A percentile compares a stretch with the other conserved stretches of the same genome.
Conservation (phyloP, 768 basidiomycete genomes). For the Arthromyces matolae region DNA sequence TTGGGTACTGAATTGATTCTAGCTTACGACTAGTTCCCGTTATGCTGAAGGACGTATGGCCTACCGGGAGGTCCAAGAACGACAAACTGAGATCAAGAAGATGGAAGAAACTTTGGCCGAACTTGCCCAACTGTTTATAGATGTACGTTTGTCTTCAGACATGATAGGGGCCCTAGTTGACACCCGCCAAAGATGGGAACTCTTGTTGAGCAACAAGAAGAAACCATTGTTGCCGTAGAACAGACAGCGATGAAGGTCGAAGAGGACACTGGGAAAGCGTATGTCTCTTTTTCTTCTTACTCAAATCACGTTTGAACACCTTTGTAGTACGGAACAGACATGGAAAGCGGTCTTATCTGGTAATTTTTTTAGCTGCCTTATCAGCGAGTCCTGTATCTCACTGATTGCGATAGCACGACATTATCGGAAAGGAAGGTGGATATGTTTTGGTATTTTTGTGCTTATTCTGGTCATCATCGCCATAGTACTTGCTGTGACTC, state of each 20-base stretch:
- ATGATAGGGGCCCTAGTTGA: not conserved
- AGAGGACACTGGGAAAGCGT: slow-evolving; percentile 70
- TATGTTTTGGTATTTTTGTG: slow-evolving; percentile 69
- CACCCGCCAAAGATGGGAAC: slow-evolving; percentile 59
- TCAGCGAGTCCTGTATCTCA: slow-evolving; percentile 4
- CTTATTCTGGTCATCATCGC: slow-evolving; percentile 55
- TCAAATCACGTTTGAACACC: slow-evolving; percentile 3
- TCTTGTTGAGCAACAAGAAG: slow-evolving; percentile 77
- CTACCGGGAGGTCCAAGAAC: slow-evolving; percentile 83
- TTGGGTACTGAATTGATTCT: slow-evolving; percentile 3
- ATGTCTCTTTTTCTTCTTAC: slow-evolving; percentile 20
- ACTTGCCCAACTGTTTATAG: slow-evolving; percentile 82
- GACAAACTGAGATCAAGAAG: slow-evolving; percentile 79
- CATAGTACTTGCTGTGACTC: slow-evolving; percentile 51
- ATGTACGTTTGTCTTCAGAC: slow-evolving; percentile 43
- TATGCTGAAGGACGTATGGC: slow-evolving; percentile 81
- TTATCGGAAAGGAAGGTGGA: slow-evolving; percentile 82
- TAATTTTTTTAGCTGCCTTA: slow-evolving; percentile 21
- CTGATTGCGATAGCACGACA: slow-evolving; percentile 40
- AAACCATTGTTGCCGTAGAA: slow-evolving; percentile 63
- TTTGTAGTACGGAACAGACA: slow-evolving; percentile 53
- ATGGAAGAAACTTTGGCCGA: slow-evolving; percentile 89
- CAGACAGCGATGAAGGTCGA: slow-evolving; percentile 59
- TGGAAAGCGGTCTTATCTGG: slow-evolving; percentile 61
- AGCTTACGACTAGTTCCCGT: slow-evolving; percentile 76